These are phyloP conservation scores for Podospora pseudocomata DNA, from an alignment of 495 filamentous ascomycete species.

Conservation along the genomic window DNA sequence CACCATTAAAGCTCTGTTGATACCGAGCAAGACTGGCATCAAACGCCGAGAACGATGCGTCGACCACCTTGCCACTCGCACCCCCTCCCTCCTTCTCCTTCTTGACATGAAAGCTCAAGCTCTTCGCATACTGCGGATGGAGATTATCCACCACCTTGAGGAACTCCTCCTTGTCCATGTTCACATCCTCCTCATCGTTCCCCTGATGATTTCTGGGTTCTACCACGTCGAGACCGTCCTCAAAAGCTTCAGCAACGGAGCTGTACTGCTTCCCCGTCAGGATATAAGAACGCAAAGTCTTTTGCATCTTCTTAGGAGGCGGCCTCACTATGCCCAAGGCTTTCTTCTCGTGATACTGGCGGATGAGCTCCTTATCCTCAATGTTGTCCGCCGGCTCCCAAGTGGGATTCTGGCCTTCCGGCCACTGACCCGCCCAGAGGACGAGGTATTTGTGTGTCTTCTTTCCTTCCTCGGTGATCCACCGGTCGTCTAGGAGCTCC, in stretches of 20 bases:
- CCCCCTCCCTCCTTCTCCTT: not conserved
- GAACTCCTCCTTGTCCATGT: slow-evolving; percentile 16
- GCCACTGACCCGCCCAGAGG: slow-evolving; percentile 48
- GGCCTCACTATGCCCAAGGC: slow-evolving; percentile 19
- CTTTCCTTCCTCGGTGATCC: slow-evolving; percentile 19
- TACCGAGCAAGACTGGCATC: slow-evolving; percentile 7
- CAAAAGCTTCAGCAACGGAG: slow-evolving; percentile 41
- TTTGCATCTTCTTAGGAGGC: slow-evolving; percentile 12
- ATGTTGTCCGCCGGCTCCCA: slow-evolving; percentile 49
- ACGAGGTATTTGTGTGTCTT: slow-evolving; percentile 41
- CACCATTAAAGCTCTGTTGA: not conserved
- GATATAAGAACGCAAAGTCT: slow-evolving; percentile 13
- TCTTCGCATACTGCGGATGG: not conserved
- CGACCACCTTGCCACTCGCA: not conserved
- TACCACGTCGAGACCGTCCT: slow-evolving; percentile 28
- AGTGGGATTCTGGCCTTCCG: slow-evolving; percentile 42
- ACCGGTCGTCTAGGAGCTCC: slow-evolving; percentile 35
- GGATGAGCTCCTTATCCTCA: slow-evolving; percentile 26
- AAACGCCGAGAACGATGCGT: slow-evolving; percentile 3
- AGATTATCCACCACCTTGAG: slow-evolving; percentile 18
- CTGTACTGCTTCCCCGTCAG: slow-evolving; percentile 31
- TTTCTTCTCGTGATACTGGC: slow-evolving; percentile 33
- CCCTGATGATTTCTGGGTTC: not conserved
- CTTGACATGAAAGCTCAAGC: not conserved
- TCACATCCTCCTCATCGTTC: slow-evolving; percentile 6